These are phyloP conservation scores for Monosporascus sp. DNA, from an alignment of 2,329 filamentous ascomycete species.

Conservation along the genomic window DNA sequence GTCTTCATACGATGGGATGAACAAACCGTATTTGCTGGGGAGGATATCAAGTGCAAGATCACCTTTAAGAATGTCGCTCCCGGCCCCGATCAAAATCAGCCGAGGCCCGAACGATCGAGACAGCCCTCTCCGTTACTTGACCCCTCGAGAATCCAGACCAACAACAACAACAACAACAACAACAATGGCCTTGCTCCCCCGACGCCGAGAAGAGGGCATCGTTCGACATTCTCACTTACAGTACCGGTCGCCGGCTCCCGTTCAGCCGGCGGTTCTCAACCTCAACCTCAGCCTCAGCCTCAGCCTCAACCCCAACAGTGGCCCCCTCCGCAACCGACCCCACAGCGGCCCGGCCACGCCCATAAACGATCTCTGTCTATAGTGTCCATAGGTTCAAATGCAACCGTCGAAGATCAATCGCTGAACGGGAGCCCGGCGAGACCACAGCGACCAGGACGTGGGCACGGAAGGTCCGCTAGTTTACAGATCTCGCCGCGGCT, in stretches of 20 bases:
- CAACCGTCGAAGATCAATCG: constrained; percentile 39
- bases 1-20: constrained; percentile 95
- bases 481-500: constrained; percentile 63
- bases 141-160: constrained; percentile 32
- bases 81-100: constrained; percentile 30
- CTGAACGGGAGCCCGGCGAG: constrained; percentile 36
- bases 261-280: constrained; percentile 39
- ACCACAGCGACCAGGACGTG: constrained; percentile 49
- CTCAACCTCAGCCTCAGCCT: constrained; percentile 9
- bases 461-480: constrained; percentile 75
- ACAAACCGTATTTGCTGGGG: constrained; percentile 90
- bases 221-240: constrained; percentile 61
- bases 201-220: constrained; percentile 50
- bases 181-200: constrained; percentile 42
- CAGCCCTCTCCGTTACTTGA: constrained; percentile 39
- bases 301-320: constrained; percentile 32
- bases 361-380: constrained; percentile 79
- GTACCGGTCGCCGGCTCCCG: constrained; percentile 42
- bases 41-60: constrained; percentile 92
- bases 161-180: constrained; percentile 24
- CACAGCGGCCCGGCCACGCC: constrained; percentile 41
- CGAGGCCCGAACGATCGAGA: constrained; percentile 27
- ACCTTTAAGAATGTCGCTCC: constrained; percentile 84
- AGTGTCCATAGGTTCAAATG: constrained; percentile 64
- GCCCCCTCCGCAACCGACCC: constrained; percentile 24